phyloP scores from a whole-genome alignment of 352 stramenopile genomes.

The Phytopythium litorale region DNA sequence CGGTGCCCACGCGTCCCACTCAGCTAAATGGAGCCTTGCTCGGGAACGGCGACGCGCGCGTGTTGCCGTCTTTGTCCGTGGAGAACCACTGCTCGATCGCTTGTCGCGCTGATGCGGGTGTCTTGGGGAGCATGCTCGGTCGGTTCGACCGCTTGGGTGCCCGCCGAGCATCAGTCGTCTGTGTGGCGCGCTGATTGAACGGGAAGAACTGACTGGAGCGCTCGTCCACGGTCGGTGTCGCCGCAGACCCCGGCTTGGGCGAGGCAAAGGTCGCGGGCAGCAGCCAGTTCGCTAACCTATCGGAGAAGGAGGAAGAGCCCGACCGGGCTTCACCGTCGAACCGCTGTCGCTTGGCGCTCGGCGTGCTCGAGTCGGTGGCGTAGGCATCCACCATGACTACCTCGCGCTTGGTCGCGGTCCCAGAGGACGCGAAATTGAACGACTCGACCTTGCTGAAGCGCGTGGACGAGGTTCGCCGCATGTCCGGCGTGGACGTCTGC shows the following conservation, averaged over 20 bases:
- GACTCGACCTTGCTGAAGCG: constrained; percentile 40
- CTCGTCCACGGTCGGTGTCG: constrained; percentile 13
- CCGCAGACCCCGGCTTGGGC: constrained; percentile 3
- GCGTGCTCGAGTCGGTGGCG: constrained; percentile 13
- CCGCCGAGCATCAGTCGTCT: constrained; percentile 10
- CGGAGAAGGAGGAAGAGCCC: constrained; percentile 24
- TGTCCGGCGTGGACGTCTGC: constrained; percentile 14
- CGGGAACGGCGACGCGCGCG: constrained; percentile 24
- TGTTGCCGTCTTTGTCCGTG: constrained; percentile 34
- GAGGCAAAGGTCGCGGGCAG: constrained; percentile 20
- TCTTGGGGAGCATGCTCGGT: constrained; percentile 3
- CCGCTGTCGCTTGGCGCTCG: constrained; percentile 39
- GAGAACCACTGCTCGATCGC: constrained; percentile 61
- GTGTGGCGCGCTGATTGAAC: constrained; percentile 27
- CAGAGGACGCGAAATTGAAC: constrained; percentile 15
- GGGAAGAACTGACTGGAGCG: constrained; percentile 25
- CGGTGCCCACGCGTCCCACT: neutral
- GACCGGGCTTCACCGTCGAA: constrained; percentile 19
- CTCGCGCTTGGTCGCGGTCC: constrained; percentile 30
- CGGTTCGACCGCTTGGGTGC: constrained; percentile 1
- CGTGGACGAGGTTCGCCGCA: constrained; percentile 20
- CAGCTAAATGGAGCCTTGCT: constrained; percentile 19
- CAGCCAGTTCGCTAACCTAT: constrained; percentile 58
- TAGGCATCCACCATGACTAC: constrained; percentile 18
- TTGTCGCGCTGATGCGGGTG: constrained; percentile 27